Conservation (phyloP, 495 filamentous ascomycete species). For the Penicillium verhagenii region DNA sequence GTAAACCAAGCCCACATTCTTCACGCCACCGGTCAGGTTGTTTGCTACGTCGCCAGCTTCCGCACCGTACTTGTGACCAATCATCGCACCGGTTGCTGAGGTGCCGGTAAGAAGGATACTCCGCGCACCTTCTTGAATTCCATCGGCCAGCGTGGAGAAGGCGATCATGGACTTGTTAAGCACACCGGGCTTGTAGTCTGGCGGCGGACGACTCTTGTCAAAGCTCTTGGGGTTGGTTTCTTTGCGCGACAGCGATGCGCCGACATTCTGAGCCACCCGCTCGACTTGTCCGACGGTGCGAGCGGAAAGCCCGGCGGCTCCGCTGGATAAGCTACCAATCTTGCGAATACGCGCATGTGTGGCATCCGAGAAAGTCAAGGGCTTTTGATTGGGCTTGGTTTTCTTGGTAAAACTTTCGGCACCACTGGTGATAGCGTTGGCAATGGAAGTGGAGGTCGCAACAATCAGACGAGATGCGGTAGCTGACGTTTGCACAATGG, state of each 20-base stretch:
- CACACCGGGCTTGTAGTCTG: constrained; percentile 80
- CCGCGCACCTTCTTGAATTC: constrained; percentile 79
- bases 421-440: constrained; percentile 69
- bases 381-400: constrained; percentile 70
- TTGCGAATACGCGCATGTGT: constrained; percentile 84
- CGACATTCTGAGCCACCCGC: constrained; percentile 81
- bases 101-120: constrained; percentile 71
- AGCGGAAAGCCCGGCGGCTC: constrained; percentile 74
- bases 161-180: constrained; percentile 95
- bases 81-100: constrained; percentile 73
- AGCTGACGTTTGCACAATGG: constrained; percentile 84
- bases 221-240: constrained; percentile 55
- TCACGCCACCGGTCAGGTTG: constrained; percentile 78
- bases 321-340: constrained; percentile 74
- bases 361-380: constrained; percentile 81
- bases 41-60: constrained; percentile 76
- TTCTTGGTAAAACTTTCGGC: constrained; percentile 80
- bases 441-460: constrained; percentile 73
- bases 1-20: constrained; percentile 97
- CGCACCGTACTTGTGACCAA: constrained; percentile 77
- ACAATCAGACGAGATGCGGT: constrained; percentile 92
- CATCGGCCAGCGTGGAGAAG: constrained; percentile 92
- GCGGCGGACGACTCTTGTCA: constrained; percentile 57
- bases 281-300: constrained; percentile 83
- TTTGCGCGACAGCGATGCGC: constrained; percentile 66